Evolutionary conservation across 1,284 basidiomycete genomes (phyloP), one percentile per base, ranked within the genome.

Genomic region (Takashimella tepidaria): DNA sequence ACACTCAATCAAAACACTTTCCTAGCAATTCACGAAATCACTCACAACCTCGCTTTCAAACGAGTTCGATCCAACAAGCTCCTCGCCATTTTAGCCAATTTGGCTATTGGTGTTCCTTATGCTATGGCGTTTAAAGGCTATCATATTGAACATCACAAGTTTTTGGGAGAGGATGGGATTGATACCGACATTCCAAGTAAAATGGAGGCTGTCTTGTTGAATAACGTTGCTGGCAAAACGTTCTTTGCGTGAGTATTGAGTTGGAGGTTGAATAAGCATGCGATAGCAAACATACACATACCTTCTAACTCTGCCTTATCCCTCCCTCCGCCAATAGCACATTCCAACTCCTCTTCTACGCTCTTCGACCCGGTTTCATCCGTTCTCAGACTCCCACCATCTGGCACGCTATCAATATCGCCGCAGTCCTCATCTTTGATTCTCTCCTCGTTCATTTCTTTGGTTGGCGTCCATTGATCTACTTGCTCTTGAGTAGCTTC

Each of bases 341-440:
- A 1, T 98, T 98, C 78, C 96, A 98, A 77, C 92, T 98, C 62
- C 78, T 98, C 54, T 98, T 98, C 79, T 98, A 98, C 73, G 96
- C 96, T 26, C 81, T 98, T 45, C 88, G 95, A 25, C 95, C 95
- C 0, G 89, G 89, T n/a, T 89, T 98, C 68, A 86, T 98, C 52
- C 86, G 91, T 46, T 80, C 84, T 3, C 95, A 98, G 68, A 82
- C 76, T 12, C 80, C 86, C 10, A 96, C 90, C 0, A 73, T 74
- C 48, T 98, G 92, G 90, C 92, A 98, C 72, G 68, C 83, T 22
- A 72, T 87, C 75, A 97, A 97, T 76, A 72, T 93, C 58, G 50
- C 79, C 51, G 75, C 79, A 5, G 86, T 96, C 65, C 72, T 96
- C 45, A 53, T 77, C 16, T 88, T 92, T 72, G 84, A 98, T 76